Percentiles rank a stretch among this genome's conserved stretches.
Conservation (phyloP, 139 green algal genomes). For the Cymbomonas tetramitiformis region DNA sequence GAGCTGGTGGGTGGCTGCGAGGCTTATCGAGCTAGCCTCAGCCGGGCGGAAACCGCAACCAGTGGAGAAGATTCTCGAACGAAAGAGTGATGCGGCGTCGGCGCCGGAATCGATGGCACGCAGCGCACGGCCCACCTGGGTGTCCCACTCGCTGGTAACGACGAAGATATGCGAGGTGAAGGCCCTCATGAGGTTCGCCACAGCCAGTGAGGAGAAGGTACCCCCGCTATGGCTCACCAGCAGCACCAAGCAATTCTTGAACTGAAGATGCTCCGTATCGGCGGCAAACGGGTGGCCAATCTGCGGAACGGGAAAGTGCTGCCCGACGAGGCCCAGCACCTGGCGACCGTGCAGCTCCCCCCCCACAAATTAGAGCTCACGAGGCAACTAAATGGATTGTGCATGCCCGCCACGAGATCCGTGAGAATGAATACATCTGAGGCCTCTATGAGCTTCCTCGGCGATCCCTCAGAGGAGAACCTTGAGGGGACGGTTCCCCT, state of each 20-base stretch:
- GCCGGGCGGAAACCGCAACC: slow-evolving; percentile 17
- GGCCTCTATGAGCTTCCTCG: too few species aligned
- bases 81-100: too few species aligned
- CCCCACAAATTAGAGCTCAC: too few species aligned
- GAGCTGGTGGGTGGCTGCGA: slow-evolving; percentile 20
- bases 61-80: slow-evolving; percentile 15
- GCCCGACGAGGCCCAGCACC: slow-evolving; percentile 17
- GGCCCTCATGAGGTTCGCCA: slow-evolving; percentile 13
- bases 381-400: too few species aligned
- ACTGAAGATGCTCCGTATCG: background rate
- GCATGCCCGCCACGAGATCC: too few species aligned
- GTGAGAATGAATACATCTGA: too few species aligned
- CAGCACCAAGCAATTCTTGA: slow-evolving; percentile 19
- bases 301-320: slow-evolving; percentile 13
- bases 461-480: too few species aligned
- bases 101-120: background rate
- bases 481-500: too few species aligned
- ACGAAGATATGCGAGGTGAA: slow-evolving; percentile 19
- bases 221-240: slow-evolving; percentile 20
- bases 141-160: slow-evolving; percentile 27
- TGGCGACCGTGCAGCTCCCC: too few species aligned
- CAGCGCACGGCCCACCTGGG: slow-evolving; percentile 20
- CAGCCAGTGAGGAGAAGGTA: slow-evolving; percentile 18
- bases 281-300: background rate
- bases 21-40: slow-evolving; percentile 17